Conservation (phyloP, 257 asterid genomes). For the Solanum sitiens region DNA sequence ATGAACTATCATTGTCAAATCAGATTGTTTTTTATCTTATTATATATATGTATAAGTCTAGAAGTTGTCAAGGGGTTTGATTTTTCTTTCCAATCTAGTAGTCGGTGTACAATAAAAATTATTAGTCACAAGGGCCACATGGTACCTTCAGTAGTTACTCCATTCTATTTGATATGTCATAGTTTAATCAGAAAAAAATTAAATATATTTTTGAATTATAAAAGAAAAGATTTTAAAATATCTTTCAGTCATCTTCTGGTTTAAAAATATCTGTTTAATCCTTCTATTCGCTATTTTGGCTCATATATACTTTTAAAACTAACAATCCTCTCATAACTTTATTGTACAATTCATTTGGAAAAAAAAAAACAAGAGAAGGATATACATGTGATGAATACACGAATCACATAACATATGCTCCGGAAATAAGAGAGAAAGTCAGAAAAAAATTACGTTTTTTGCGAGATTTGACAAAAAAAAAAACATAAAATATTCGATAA, state of each 20-base stretch:
- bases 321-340: not conserved
- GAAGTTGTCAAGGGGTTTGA: not conserved
- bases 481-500: no score
- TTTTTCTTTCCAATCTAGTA: not conserved
- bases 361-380: no score
- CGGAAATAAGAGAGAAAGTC: no score
- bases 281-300: not conserved
- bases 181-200: not conserved
- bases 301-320: no score
- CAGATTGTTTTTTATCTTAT: not conserved
- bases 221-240: no score
- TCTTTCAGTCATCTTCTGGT: accelerated
- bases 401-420: not conserved
- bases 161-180: not conserved
- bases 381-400: not conserved
- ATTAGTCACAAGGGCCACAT: not conserved
- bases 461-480: no score
- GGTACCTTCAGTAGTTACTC: not conserved
- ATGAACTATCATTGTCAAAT: not conserved
- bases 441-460: accelerated
- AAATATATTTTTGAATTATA: accelerated
- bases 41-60: not conserved
- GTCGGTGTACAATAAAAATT: not conserved
- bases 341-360: not conserved
- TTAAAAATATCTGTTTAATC: no score